A percentile compares a stretch with the other conserved stretches of the same genome.
Conservation (phyloP, 2,329 filamentous ascomycete genomes). For the Xylariales sp. region DNA sequence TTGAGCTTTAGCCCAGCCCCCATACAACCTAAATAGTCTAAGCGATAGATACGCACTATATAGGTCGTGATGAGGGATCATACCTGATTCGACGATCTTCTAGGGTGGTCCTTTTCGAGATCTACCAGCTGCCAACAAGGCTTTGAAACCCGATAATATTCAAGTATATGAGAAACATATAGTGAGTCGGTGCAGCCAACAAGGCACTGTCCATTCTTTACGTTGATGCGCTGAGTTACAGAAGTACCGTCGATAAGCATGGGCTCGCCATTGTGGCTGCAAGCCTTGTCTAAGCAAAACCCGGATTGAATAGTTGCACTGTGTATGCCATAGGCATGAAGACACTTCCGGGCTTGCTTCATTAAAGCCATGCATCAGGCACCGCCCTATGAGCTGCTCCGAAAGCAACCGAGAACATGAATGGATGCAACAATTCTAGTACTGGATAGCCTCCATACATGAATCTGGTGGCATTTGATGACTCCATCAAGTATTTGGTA, state of each 20-base stretch:
- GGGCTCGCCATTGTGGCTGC: conserved; percentile 33
- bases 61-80: no score
- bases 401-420: conserved; percentile 87
- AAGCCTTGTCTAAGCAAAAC: conserved; percentile 56
- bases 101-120: no score
- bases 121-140: no score
- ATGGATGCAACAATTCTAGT: conserved; percentile 90
- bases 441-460: conserved; percentile 96
- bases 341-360: conserved; percentile 74
- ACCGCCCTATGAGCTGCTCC: conserved; percentile 78
- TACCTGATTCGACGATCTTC: no score
- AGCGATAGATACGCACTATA: no score
- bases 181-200: conserved; percentile 49
- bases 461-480: conserved; percentile 87
- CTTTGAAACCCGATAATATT: no score
- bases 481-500: conserved; percentile 82
- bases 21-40: no score
- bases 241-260: conserved; percentile 5
- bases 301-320: conserved; percentile 97
- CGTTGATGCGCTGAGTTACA: conserved; percentile 13
- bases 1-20: no score
- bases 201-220: conserved; percentile 34
- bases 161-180: no score
- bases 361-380: conserved; percentile 88
- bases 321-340: conserved; percentile 95